Conservation (phyloP, 2,329 filamentous ascomycete species). For the Colletotrichum costaricense region DNA sequence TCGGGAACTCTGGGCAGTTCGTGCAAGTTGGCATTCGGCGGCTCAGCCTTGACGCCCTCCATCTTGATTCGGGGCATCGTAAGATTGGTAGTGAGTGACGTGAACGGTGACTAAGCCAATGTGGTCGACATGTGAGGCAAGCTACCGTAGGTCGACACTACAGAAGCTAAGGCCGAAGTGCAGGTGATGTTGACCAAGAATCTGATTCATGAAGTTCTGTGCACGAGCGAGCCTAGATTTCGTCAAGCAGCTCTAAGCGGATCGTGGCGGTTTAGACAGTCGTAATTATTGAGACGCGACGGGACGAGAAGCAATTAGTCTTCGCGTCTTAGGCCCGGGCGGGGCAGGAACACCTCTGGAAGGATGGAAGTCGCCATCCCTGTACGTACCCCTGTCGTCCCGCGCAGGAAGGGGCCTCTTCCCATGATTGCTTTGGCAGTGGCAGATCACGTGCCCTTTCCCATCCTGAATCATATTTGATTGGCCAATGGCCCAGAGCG, state of each 20-base stretch:
- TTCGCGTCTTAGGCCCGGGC: constrained; percentile 17
- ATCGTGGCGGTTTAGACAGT: not conserved
- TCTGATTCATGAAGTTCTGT: not conserved
- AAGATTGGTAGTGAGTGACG: not conserved
- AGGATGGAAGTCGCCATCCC: not conserved
- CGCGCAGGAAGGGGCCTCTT: not conserved
- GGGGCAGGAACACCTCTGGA: not conserved
- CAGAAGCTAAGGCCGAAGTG: too few species aligned
- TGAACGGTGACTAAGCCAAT: not conserved
- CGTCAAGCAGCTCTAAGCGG: not conserved
- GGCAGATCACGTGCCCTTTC: not conserved
- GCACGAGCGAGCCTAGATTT: not conserved
- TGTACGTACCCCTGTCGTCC: not conserved
- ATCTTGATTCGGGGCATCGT: constrained; percentile 18
- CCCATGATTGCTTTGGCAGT: not conserved
- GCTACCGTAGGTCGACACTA: not conserved
- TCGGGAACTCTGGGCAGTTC: not conserved
- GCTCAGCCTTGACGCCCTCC: constrained; percentile 4
- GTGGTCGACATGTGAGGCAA: not conserved
- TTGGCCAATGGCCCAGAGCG: not conserved
- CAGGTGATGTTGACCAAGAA: not conserved
- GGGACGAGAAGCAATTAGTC: constrained; percentile 15
- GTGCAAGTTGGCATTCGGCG: not conserved
- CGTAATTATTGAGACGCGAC: not conserved
- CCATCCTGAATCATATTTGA: not conserved